Percentiles rank a stretch among this genome's conserved stretches.
phyloP scores from a whole-genome alignment of 1,284 basidiomycete species.

The Coniophora puteana region DNA sequence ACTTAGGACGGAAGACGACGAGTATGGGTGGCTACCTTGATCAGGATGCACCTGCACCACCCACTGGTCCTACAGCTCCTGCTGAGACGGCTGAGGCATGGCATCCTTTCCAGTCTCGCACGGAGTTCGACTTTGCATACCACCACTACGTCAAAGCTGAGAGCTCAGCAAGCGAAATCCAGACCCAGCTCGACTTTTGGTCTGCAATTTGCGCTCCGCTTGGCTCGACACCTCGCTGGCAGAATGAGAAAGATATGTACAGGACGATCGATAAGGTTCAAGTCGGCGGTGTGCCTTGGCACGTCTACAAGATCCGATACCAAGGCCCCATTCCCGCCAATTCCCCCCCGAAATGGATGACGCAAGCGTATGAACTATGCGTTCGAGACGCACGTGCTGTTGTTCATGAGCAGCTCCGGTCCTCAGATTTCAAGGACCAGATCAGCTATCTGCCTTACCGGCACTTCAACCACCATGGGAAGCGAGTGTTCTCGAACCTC shows the following conservation, averaged over 20 bases:
- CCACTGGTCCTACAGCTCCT: not conserved
- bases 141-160: slow-evolving; percentile 13
- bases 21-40: too few relatives aligned
- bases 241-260: slow-evolving; percentile 17
- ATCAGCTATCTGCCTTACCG: slow-evolving; percentile 16
- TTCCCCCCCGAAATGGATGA: slow-evolving; percentile 21
- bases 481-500: slow-evolving; percentile 17
- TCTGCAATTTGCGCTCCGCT: slow-evolving; percentile 7
- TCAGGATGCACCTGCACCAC: too few relatives aligned
- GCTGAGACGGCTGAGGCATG: slow-evolving; percentile 1
- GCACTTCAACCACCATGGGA: slow-evolving; percentile 16
- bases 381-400: slow-evolving; percentile 16
- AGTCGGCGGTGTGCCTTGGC: slow-evolving; percentile 21
- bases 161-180: slow-evolving; percentile 12
- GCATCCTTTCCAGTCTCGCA: slow-evolving; percentile 8
- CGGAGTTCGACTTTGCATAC: slow-evolving; percentile 16
- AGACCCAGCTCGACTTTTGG: slow-evolving; percentile 15
- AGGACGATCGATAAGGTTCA: slow-evolving; percentile 25
- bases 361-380: slow-evolving; percentile 22
- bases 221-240: slow-evolving; percentile 19
- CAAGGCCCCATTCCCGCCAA: slow-evolving; percentile 15
- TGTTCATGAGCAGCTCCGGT: slow-evolving; percentile 19
- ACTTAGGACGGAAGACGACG: too few relatives aligned
- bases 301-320: slow-evolving; percentile 16
- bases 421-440: slow-evolving; percentile 14